These are phyloP conservation scores for Volvox africanus DNA, from an alignment of 139 green algal species.

Conservation along the genomic window DNA sequence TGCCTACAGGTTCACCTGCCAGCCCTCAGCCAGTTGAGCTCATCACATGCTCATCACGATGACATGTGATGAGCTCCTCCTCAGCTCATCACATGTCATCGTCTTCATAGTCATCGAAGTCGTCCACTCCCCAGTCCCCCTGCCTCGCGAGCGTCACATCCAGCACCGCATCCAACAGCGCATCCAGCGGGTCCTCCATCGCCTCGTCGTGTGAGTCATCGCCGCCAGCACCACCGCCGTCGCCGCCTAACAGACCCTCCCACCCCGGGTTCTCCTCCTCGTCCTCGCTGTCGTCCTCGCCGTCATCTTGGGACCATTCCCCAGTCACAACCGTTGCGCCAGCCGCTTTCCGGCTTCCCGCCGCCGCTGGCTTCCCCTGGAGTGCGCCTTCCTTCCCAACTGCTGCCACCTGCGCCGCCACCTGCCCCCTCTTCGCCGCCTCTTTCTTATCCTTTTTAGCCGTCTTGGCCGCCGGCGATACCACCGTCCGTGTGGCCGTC, in stretches of 20 bases:
- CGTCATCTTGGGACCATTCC: background rate
- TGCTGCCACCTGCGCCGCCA: background rate
- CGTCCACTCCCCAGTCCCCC: background rate
- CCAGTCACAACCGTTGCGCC: background rate
- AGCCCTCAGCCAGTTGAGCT: too few species aligned
- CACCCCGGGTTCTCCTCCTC: slow-evolving; percentile 24
- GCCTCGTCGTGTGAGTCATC: slow-evolving; percentile 19
- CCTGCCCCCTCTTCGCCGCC: background rate
- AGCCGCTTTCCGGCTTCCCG: background rate
- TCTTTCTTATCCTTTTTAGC: background rate
- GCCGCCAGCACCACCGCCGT: background rate
- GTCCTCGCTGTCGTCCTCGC: background rate
- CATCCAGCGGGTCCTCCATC: slow-evolving; percentile 36
- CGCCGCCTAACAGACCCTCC: background rate
- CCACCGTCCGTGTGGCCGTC: background rate
- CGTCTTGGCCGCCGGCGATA: background rate
- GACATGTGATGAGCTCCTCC: too few species aligned
- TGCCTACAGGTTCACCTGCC: too few species aligned
- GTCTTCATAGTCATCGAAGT: slow-evolving; percentile 17
- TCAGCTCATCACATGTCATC: background rate
- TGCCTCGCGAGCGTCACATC: slow-evolving; percentile 1
- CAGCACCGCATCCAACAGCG: slow-evolving; percentile 34
- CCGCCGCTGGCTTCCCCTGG: too few species aligned
- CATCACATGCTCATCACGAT: too few species aligned
- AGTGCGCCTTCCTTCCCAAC: background rate